A percentile compares a stretch with the other conserved stretches of the same genome.
These are phyloP conservation scores for Apophysomyces trapeziformis DNA, from an alignment of 371 early-diverging fungal species.

Conservation along the genomic window DNA sequence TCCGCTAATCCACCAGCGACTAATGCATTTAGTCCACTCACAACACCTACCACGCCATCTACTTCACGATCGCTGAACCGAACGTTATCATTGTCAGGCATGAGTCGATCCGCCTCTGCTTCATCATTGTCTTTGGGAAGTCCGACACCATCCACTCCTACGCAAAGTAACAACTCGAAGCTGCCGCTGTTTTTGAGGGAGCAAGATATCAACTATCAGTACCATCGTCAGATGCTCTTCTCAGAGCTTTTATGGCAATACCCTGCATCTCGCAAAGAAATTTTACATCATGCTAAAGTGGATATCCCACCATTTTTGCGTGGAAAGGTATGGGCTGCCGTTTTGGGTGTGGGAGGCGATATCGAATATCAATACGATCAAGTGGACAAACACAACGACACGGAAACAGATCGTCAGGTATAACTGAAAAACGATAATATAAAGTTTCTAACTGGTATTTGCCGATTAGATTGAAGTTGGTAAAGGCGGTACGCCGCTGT, in stretches of 20 bases:
- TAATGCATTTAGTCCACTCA: constrained; percentile 8
- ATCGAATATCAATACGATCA: constrained; percentile 58
- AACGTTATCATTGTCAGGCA: constrained; percentile 23
- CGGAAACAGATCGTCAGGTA: constrained; percentile 63
- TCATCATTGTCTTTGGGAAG: constrained; percentile 38
- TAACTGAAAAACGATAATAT: constrained; percentile 8
- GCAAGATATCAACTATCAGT: constrained; percentile 74
- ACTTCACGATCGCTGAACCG: constrained; percentile 29
- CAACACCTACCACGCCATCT: constrained; percentile 37
- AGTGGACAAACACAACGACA: constrained; percentile 63
- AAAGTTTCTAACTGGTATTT: constrained; percentile 15
- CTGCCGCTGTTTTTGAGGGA: constrained; percentile 66
- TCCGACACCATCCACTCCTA: constrained; percentile 31
- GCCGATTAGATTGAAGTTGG: constrained; percentile 59
- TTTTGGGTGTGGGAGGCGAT: constrained; percentile 71
- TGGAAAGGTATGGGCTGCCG: constrained; percentile 80
- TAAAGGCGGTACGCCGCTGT: constrained; percentile 15
- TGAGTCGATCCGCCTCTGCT: constrained; percentile 43
- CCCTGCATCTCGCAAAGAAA: constrained; percentile 69
- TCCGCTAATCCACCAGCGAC: background rate
- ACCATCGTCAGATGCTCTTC: constrained; percentile 65
- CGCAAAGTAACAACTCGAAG: constrained; percentile 21
- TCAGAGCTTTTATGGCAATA: constrained; percentile 68
- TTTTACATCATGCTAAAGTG: constrained; percentile 70
- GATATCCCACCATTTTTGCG: constrained; percentile 80